phyloP scores from a whole-genome alignment of 148 eudicot genomes.

The Rhododendron henanense region DNA sequence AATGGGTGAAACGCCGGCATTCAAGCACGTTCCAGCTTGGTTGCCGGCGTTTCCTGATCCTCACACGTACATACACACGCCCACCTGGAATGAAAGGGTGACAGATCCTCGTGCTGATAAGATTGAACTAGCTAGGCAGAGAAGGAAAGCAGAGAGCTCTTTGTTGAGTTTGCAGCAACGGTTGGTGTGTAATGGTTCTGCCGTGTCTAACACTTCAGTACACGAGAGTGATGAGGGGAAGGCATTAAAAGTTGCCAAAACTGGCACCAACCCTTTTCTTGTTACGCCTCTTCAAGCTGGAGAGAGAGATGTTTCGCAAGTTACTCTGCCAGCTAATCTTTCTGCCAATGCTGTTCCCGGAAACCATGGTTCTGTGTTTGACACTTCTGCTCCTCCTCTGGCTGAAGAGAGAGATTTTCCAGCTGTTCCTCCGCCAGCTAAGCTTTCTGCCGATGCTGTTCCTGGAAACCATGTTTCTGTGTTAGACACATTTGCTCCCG shows the following conservation, averaged over 20 bases:
- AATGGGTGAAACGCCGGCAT: constrained; percentile 52
- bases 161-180: constrained; percentile 80
- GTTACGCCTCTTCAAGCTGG: constrained; percentile 30
- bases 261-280: constrained; percentile 27
- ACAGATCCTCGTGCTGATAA: constrained; percentile 63
- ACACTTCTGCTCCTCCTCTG: constrained; percentile 57
- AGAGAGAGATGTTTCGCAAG: constrained; percentile 35
- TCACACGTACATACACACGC: constrained; percentile 61
- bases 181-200: constrained; percentile 39
- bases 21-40: constrained; percentile 72
- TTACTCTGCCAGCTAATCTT: constrained; percentile 33
- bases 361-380: constrained; percentile 46
- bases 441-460: constrained; percentile 20
- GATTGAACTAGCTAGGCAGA: constrained; percentile 77
- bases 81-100: constrained; percentile 67
- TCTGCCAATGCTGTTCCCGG: constrained; percentile 17
- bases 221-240: constrained; percentile 13
- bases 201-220: constrained; percentile 33
- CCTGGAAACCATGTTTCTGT: constrained; percentile 42
- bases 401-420: constrained; percentile 28
- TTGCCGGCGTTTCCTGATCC: constrained; percentile 86
- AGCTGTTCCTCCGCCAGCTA: constrained; percentile 29
- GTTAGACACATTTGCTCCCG: constrained; percentile 67
- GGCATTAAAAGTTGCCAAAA: constrained; percentile 15
- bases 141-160: constrained; percentile 88